These are phyloP conservation scores for Microsporum ferrugineum DNA, from an alignment of 2,329 filamentous ascomycete species.

Conservation along the genomic window DNA sequence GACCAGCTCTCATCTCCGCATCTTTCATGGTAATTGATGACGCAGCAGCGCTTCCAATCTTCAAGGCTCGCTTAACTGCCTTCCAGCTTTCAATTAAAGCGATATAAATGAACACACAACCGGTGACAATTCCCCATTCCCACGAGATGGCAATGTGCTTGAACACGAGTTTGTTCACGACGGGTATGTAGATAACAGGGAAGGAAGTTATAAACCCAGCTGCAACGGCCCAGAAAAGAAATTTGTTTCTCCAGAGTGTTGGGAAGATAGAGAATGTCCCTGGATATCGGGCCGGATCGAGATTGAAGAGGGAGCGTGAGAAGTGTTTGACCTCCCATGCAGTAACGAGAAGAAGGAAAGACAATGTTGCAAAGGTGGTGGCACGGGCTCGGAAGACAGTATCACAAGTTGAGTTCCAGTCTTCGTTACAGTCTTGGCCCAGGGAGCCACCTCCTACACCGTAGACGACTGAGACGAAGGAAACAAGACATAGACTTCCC, in stretches of 20 bases:
- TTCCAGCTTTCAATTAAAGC: constrained; percentile 54
- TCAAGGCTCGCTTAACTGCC: constrained; percentile 44
- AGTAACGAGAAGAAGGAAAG: constrained; percentile 62
- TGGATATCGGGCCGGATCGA: constrained; percentile 44
- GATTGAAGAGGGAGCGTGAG: constrained; percentile 60
- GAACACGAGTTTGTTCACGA: constrained; percentile 52
- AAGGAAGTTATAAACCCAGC: constrained; percentile 46
- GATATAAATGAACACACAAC: constrained; percentile 50
- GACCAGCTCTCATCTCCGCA: constrained; percentile 24
- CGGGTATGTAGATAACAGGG: constrained; percentile 55
- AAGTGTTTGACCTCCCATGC: constrained; percentile 70
- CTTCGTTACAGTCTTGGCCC: constrained; percentile 44
- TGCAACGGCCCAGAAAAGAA: constrained; percentile 55
- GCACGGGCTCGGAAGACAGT: constrained; percentile 57
- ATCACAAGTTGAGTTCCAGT: constrained; percentile 39
- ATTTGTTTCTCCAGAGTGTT: constrained; percentile 59
- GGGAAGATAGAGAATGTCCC: constrained; percentile 52
- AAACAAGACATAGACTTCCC: constrained; percentile 33
- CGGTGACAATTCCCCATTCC: constrained; percentile 59
- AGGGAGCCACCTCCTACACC: constrained; percentile 35
- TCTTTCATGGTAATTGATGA: constrained; percentile 23
- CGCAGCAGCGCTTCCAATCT: constrained; percentile 26
- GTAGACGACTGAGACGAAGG: constrained; percentile 32
- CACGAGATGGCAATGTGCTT: constrained; percentile 53
- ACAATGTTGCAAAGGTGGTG: constrained; percentile 61